Evolutionary conservation across 495 filamentous ascomycete species (phyloP).

Genomic region (Hypoxylon trugodes): DNA sequence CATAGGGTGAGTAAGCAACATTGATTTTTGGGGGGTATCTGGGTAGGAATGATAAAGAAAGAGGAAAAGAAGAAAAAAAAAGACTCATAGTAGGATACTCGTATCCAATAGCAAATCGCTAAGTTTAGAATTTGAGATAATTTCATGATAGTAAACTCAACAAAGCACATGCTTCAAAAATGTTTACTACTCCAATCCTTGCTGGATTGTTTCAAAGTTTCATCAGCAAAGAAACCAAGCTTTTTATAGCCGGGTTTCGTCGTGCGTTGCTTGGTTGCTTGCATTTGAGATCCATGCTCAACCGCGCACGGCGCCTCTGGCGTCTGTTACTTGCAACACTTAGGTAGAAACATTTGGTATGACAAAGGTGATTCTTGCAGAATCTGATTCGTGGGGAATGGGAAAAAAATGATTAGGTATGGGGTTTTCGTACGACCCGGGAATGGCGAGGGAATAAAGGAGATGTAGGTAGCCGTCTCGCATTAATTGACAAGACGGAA

Average conservation of each 20-base stretch:
- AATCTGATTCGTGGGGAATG: conserved; percentile 27
- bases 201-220: conserved; percentile 34
- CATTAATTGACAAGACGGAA: conserved; percentile 14
- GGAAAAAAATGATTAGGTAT: conserved; percentile 8
- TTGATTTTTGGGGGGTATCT: too few relatives aligned
- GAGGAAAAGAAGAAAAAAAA: conserved; percentile 10
- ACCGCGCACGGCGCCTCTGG: conserved; percentile 28
- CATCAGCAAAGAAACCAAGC: conserved; percentile 29
- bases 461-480: conserved; percentile 23
- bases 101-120: too few relatives aligned
- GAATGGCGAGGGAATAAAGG: conserved; percentile 2
- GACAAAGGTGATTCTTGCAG: conserved; percentile 3
- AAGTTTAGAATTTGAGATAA: too few relatives aligned
- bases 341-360: conserved; percentile 18
- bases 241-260: conserved; percentile 40
- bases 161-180: conserved; percentile 9
- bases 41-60: conserved; percentile 8
- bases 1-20: too few relatives aligned
- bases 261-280: conserved; percentile 27
- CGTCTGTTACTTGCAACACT: conserved; percentile 15
- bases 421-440: conserved; percentile 3
- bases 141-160: conserved; percentile 19
- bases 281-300: conserved; percentile 30
- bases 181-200: conserved; percentile 26
- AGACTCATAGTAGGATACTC: too few relatives aligned